These are phyloP conservation scores for Salix dunnii DNA, from an alignment of 345 rosid species.

Conservation along the genomic window DNA sequence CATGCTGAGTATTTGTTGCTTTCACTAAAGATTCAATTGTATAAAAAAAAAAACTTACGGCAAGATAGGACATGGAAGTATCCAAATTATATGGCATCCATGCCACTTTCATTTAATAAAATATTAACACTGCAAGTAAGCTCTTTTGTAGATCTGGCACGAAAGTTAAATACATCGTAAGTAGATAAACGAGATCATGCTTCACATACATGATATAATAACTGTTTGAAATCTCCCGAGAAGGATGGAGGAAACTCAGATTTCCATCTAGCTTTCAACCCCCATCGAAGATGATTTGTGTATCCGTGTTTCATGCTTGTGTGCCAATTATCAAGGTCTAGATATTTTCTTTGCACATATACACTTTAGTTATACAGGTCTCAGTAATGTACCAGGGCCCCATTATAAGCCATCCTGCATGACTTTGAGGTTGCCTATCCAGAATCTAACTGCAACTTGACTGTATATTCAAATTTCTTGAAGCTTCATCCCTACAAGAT, in stretches of 20 bases:
- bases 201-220: background rate
- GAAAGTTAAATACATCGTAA: background rate
- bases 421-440: conserved; percentile 8
- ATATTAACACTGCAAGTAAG: background rate
- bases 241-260: background rate
- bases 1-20: background rate
- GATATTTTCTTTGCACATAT: background rate
- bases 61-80: background rate
- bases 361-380: background rate
- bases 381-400: background rate
- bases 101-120: background rate
- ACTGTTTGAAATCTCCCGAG: background rate
- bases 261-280: background rate
- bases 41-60: background rate
- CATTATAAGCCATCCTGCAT: background rate
- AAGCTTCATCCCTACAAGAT: background rate
- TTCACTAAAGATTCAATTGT: background rate
- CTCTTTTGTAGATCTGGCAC: background rate
- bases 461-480: background rate
- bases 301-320: background rate
- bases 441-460: background rate
- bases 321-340: background rate
- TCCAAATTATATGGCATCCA: background rate
- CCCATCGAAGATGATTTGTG: background rate
- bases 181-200: background rate